Percentiles rank a stretch among this genome's conserved stretches.
Evolutionary conservation across 768 basidiomycete species (phyloP).

Genomic region (Russula earlei): DNA sequence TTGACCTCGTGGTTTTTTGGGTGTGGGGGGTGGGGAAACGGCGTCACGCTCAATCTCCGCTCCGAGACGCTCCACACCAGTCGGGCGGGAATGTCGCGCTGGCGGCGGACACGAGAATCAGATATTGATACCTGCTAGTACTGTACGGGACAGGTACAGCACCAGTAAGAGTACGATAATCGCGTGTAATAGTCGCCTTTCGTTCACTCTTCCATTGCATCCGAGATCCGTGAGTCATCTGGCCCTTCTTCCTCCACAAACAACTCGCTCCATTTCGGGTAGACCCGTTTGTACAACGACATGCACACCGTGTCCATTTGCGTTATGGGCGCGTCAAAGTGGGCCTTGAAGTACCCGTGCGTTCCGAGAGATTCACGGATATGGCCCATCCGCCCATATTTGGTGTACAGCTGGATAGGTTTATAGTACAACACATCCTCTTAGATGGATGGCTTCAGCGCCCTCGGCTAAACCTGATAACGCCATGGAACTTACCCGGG

Average conservation of each 20-base stretch:
- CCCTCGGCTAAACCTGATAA: conserved; percentile 9
- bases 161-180: too few species aligned
- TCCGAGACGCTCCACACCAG: too few species aligned
- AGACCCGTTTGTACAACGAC: conserved; percentile 91
- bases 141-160: too few species aligned
- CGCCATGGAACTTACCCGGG: conserved; percentile 39
- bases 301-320: conserved; percentile 98
- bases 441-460: conserved; percentile 20
- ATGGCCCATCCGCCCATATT: conserved; percentile 83
- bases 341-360: conserved; percentile 93
- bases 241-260: conserved; percentile 34
- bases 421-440: conserved; percentile 91
- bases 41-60: too few species aligned
- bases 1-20: too few species aligned
- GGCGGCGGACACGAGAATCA: too few species aligned
- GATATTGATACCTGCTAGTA: too few species aligned
- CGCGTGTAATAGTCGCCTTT: not conserved
- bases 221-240: conserved; percentile 3
- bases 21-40: too few species aligned
- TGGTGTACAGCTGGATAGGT: conserved; percentile 88
- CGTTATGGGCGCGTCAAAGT: conserved; percentile 85
- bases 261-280: conserved; percentile 70
- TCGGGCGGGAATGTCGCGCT: too few species aligned
- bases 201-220: conserved; percentile 23
- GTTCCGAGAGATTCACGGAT: conserved; percentile 89